phyloP scores from a whole-genome alignment of 257 asterid genomes.

The Datura wrightii region DNA sequence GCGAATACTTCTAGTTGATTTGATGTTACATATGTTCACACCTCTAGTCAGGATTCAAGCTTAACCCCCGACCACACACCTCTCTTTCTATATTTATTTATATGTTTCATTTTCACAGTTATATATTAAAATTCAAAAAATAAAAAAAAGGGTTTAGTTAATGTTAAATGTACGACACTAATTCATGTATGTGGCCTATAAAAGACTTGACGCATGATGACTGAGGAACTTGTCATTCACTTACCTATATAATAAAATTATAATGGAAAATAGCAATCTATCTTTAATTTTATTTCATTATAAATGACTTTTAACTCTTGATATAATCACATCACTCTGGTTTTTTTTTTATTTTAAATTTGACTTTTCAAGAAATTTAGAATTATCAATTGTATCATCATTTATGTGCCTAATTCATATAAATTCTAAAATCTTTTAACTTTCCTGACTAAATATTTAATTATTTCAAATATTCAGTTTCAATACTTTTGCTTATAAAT shows the following conservation, averaged over 20 bases:
- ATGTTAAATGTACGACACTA: not conserved
- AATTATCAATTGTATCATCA: too few relatives aligned
- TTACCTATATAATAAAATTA: not conserved
- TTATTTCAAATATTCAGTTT: too few relatives aligned
- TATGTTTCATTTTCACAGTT: constrained; percentile 23
- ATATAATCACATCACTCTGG: not conserved
- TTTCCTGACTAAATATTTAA: too few relatives aligned
- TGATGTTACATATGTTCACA: not conserved
- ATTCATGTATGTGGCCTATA: not conserved
- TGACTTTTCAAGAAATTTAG: not conserved
- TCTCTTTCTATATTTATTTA: not conserved
- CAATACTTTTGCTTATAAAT: too few relatives aligned
- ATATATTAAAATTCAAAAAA: not conserved
- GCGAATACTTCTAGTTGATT: not conserved
- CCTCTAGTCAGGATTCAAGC: not conserved
- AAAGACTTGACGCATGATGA: not conserved
- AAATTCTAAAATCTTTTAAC: too few relatives aligned
- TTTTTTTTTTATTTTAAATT: not conserved
- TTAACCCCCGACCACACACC: not conserved
- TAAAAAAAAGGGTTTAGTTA: not conserved
- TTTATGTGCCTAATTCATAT: too few relatives aligned
- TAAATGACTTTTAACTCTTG: not conserved
- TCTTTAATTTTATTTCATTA: not conserved
- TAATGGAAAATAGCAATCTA: not conserved
- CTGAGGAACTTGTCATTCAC: constrained; percentile 11